phyloP scores from a whole-genome alignment of 2,329 filamentous ascomycete genomes.

The Rosellinia necatrix region DNA sequence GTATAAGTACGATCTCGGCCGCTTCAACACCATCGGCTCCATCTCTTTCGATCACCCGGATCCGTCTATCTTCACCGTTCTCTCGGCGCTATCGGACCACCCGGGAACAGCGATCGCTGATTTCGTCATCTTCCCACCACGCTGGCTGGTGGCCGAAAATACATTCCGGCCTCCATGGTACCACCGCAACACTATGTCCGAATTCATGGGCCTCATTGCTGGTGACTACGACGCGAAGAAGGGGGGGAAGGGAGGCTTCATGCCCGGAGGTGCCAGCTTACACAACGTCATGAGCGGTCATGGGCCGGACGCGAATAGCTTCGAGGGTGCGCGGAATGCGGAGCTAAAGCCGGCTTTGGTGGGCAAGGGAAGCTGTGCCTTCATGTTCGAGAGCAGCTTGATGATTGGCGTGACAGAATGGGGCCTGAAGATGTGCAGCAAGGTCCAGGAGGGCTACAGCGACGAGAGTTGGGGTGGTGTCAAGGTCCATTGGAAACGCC shows the following conservation, averaged over 20 bases:
- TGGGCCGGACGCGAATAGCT: constrained; percentile 56
- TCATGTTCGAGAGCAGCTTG: constrained; percentile 71
- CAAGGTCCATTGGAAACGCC: constrained; percentile 63
- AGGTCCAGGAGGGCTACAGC: constrained; percentile 71
- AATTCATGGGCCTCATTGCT: constrained; percentile 57
- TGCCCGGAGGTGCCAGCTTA: constrained; percentile 53
- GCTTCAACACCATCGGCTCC: constrained; percentile 69
- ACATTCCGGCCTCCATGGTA: constrained; percentile 68
- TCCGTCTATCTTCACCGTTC: constrained; percentile 69
- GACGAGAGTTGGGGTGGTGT: constrained; percentile 79
- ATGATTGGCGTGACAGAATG: constrained; percentile 76
- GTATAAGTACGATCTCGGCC: constrained; percentile 72
- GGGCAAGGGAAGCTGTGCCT: constrained; percentile 65
- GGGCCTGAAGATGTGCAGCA: constrained; percentile 64
- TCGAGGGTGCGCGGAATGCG: constrained; percentile 65
- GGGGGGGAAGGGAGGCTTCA: constrained; percentile 51
- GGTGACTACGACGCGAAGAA: constrained; percentile 58
- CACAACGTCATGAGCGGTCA: constrained; percentile 68
- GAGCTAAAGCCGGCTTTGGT: constrained; percentile 62
- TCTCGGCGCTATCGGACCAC: constrained; percentile 56
- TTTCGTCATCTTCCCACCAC: constrained; percentile 66
- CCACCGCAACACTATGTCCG: constrained; percentile 61
- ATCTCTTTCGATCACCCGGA: constrained; percentile 72
- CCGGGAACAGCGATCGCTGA: constrained; percentile 62
- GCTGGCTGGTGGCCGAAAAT: constrained; percentile 63